Conservation (phyloP, 192 early-diverging fungal species). For the Gigaspora rosea region DNA sequence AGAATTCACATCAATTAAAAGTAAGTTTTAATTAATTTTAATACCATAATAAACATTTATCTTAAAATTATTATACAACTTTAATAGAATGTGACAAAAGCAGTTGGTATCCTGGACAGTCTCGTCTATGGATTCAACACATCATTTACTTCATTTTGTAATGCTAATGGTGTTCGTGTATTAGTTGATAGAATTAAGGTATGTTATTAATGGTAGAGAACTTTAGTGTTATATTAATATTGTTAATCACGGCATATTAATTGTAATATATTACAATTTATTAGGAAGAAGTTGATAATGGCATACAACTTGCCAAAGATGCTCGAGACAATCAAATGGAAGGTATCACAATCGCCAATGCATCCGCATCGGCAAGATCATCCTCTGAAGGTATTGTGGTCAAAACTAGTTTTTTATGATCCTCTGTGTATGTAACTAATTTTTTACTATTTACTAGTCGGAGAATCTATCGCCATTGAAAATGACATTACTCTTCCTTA, state of each 20-base stretch:
- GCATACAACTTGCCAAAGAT: slow-evolving; percentile 39
- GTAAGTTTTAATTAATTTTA: slow-evolving; percentile 35
- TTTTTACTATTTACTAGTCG: neutral
- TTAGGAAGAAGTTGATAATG: slow-evolving; percentile 59
- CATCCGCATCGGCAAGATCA: neutral
- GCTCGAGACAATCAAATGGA: slow-evolving; percentile 44
- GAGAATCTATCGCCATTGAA: slow-evolving; percentile 23
- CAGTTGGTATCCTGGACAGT: slow-evolving; percentile 78
- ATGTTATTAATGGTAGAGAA: neutral
- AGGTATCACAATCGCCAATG: slow-evolving; percentile 37
- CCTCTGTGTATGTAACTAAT: slow-evolving; percentile 14
- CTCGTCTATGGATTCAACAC: slow-evolving; percentile 74
- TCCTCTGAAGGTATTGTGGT: neutral
- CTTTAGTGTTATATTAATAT: neutral
- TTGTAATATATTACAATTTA: neutral
- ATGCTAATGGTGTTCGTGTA: slow-evolving; percentile 76
- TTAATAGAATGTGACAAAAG: slow-evolving; percentile 63
- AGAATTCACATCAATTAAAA: slow-evolving; percentile 59
- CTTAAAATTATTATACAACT: neutral
- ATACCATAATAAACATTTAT: slow-evolving; percentile 34
- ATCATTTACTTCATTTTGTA: slow-evolving; percentile 81
- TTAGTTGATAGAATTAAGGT: slow-evolving; percentile 81
- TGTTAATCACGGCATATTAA: too few species aligned
- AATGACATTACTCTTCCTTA: slow-evolving; percentile 54
- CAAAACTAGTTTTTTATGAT: neutral